Evolutionary conservation across 1,284 basidiomycete species (phyloP), one percentile per base, ranked within the genome.

Genomic region (Marasmius oreades): DNA sequence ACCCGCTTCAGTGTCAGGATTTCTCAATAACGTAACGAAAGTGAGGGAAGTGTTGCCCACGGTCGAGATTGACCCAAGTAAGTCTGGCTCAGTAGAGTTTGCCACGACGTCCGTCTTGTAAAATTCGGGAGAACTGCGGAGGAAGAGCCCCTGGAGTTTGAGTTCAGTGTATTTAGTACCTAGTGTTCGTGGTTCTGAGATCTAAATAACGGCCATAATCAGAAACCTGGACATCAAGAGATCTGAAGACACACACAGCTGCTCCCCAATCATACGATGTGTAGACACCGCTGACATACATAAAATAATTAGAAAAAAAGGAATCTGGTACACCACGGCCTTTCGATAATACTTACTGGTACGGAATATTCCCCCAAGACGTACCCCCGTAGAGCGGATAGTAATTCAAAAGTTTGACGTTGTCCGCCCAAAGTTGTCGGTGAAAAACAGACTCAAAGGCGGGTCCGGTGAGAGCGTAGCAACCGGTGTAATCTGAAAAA

Each of bases 371-470:
- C 10, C 28, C 28, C 28, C 28, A 31, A 31, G 28, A 88, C 0
- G 89, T 92, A 34, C 89, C 89, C 16, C 88, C 90, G 56, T 28
- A 57, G 54, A 59, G 44, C 88, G 90, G 90, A 68, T 92, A 92
- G 63, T 87, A 89, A 61, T 80, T 90, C 52, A 90, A 82, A 54
- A 91, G 61, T 65, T 91, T 90, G 2, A 81, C 86, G 67, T 91
- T 92, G 42, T 80, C 78, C 3, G 89, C 87, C 86, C 86, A 90
- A 46, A 90, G 76, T 51, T 88, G 76, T 52, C 83, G 76, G 64
- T 91, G 83, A 69, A 90, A 91, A 1, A 91, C 89, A 45, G 82
- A 86, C 67, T 85, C 77, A 71, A 91, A 92, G 60, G 84, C 77
- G 0, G 84, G 73, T 1, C 87, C 86, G 16, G 87, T 90, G 52